Evolutionary conservation across 805 yeast genomes (phyloP), one percentile per base, ranked within the genome.

Genomic region (Candida schatavii): DNA sequence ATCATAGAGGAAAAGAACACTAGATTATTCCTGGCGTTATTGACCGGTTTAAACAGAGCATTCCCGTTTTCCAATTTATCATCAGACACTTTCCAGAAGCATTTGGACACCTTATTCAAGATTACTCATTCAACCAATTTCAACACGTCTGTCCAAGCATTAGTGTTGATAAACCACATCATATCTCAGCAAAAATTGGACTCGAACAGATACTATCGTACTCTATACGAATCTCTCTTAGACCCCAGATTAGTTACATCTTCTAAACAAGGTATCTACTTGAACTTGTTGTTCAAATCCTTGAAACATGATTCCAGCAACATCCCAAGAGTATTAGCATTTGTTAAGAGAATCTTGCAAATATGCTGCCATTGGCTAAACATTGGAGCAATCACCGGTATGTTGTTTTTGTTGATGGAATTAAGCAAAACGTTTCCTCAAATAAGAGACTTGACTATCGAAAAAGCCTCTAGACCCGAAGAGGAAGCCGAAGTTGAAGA

Each of bases 21-120:
- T 34, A 87, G 86, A 55, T 66, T 91, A 52, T 88, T 91, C 53
- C 82, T 96, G 22, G 97, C 97, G 13, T 75, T 93, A 43, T 76
- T 93, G 50, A 88, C 99, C 1, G 99, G 99, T 51, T 77, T 93
- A 44, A 93, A 93, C 61, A 85, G 99, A 66, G 90, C 98, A 0
- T 91, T 88, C 74, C 98, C 98, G 42, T 93, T 87, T 60, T 81
- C 96, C 2, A 75, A 80, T 48, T 70, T 93, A 41, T 82, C 88
- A 14, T 75, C 80, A 29, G 81, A 83, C 22, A 77, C 78, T 5
- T 88, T 83, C 56, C 78, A 80, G 49, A 71, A 77, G 46, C 97
- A 93, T 65, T 70, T 91, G 56, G 84, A 88, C 56, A 83, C 95
- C 0, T 68, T 93, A 43, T 93, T 85, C 74, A 80, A 80, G 55